Evolutionary conservation across 169 alveolate genomes (phyloP).

Genomic region (Cryptosporidium meleagridis): DNA sequence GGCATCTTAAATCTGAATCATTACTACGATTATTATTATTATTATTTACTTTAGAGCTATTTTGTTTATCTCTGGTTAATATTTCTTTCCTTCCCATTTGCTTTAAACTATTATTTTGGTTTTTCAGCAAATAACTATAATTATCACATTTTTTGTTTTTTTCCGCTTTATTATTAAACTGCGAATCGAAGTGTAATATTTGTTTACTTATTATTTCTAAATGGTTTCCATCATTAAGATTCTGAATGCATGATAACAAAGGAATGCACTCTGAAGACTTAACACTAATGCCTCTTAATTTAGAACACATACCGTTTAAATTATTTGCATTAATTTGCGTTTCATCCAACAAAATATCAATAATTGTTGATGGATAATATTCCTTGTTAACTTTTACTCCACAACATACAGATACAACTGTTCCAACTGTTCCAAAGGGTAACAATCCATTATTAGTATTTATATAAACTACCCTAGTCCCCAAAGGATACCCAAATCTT

Average conservation of each 20-base stretch:
- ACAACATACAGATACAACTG: slow-evolving; percentile 13
- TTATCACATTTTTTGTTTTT: background rate
- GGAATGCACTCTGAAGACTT: slow-evolving; percentile 39
- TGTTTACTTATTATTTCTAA: background rate
- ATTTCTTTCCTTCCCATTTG: background rate
- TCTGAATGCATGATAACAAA: slow-evolving; percentile 4
- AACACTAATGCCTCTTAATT: slow-evolving; percentile 18
- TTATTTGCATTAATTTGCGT: slow-evolving; percentile 14
- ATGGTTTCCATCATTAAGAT: background rate
- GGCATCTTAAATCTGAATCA: background rate
- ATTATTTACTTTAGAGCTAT: background rate
- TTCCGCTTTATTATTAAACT: background rate
- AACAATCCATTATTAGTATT: background rate
- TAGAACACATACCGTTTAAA: slow-evolving; percentile 39
- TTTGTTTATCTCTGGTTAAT: background rate
- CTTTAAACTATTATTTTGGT: background rate
- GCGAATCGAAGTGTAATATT: background rate
- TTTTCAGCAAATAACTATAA: background rate
- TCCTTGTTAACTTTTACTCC: slow-evolving; percentile 19
- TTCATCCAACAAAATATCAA: slow-evolving; percentile 35
- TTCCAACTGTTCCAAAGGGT: slow-evolving; percentile 54
- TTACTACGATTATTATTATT: background rate
- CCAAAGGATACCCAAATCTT: slow-evolving; percentile 17
- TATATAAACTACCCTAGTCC: slow-evolving; percentile 25
- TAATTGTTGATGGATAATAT: background rate